Percentiles rank a stretch among this genome's conserved stretches.
phyloP scores from a whole-genome alignment of 352 stramenopile genomes.

The Phytophthora pluvialis region DNA sequence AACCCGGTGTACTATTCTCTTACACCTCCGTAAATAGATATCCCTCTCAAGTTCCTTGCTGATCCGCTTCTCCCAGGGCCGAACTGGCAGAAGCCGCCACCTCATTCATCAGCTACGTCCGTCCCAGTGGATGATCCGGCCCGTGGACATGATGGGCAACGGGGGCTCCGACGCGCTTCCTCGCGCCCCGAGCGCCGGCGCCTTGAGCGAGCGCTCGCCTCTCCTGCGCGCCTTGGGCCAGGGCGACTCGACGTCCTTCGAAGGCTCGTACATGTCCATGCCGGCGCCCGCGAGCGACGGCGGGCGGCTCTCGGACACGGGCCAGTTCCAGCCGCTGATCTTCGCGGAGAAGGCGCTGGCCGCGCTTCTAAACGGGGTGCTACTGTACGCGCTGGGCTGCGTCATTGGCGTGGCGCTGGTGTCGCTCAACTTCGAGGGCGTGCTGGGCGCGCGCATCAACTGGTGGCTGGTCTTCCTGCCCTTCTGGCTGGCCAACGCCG shows the following conservation, averaged over 20 bases:
- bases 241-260: conserved; percentile 56
- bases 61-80: not conserved
- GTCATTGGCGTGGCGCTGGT: conserved; percentile 72
- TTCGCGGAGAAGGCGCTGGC: conserved; percentile 80
- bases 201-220: conserved; percentile 68
- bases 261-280: conserved; percentile 82
- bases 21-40: not conserved
- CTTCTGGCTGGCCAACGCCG: conserved; percentile 81
- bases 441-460: conserved; percentile 63
- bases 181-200: conserved; percentile 24
- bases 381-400: conserved; percentile 82
- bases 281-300: conserved; percentile 34
- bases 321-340: conserved; percentile 77
- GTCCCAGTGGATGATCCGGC: conserved; percentile 38
- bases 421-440: conserved; percentile 80
- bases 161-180: conserved; percentile 32
- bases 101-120: conserved; percentile 17
- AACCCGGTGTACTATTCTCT: too few relatives aligned
- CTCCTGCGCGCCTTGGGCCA: conserved; percentile 64
- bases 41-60: not conserved
- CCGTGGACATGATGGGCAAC: conserved; percentile 41
- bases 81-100: not conserved
- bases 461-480: conserved; percentile 86
- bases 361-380: conserved; percentile 74
- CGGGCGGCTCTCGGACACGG: conserved; percentile 36